phyloP scores from a whole-genome alignment of 2,329 filamentous ascomycete species.

The Clonostachys chloroleuca region DNA sequence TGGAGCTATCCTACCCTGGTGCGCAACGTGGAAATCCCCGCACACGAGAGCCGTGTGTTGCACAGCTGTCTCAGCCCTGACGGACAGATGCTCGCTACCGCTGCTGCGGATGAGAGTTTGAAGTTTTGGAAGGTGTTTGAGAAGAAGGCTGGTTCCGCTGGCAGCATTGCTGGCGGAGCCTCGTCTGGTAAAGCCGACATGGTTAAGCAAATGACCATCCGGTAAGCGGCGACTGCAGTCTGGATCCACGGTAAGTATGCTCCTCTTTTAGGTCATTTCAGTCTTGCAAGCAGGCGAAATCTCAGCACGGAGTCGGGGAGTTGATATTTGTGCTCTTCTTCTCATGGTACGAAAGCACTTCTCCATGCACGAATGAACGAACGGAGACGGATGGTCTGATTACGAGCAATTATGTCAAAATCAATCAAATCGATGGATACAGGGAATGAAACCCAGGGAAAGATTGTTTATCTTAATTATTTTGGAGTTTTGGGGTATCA shows the following conservation, averaged over 20 bases:
- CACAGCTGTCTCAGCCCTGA: constrained; percentile 97
- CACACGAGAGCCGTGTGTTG: constrained; percentile 92
- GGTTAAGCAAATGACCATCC: constrained; percentile 93
- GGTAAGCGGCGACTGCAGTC: constrained; percentile 42
- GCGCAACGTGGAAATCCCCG: constrained; percentile 95
- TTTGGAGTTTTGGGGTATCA: no score
- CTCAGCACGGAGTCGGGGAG: constrained; percentile 50
- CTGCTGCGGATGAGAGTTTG: constrained; percentile 91
- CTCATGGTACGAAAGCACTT: constrained; percentile 47
- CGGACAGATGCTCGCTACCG: constrained; percentile 95
- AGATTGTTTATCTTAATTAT: no score
- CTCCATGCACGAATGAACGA: constrained; percentile 30
- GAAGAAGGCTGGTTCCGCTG: constrained; percentile 81
- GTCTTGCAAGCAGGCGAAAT: constrained; percentile 31
- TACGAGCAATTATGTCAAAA: constrained; percentile 44
- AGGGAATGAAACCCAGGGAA: no score
- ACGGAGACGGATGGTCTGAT: not conserved
- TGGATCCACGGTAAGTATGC: constrained; percentile 40
- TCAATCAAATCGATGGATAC: no score
- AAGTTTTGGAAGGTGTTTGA: constrained; percentile 99
- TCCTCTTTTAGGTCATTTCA: constrained; percentile 33
- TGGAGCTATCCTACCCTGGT: constrained; percentile 98
- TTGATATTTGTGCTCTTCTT: constrained; percentile 27
- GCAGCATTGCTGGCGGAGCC: constrained; percentile 60
- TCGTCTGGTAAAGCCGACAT: constrained; percentile 76